Evolutionary conservation across 2,329 filamentous ascomycete species (phyloP).

Genomic region (Trichoderma sp.): DNA sequence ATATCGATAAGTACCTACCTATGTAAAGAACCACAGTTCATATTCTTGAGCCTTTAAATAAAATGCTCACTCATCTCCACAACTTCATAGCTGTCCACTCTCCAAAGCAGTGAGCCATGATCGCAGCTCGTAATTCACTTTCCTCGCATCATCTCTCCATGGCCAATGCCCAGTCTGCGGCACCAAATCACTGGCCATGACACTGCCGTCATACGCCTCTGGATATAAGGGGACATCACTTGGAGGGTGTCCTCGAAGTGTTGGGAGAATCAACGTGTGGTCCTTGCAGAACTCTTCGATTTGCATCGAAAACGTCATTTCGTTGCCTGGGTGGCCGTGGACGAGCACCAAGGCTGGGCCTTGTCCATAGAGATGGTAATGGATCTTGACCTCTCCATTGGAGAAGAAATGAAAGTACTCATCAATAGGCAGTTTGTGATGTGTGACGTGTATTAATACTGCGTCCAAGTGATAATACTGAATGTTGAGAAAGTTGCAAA

Average conservation of each 20-base stretch:
- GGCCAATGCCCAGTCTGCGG: neutral
- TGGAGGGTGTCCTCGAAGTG: neutral
- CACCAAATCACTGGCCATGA: neutral
- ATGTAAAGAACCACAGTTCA: too few species aligned
- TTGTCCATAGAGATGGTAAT: neutral
- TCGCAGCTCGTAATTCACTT: neutral
- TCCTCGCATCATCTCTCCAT: neutral
- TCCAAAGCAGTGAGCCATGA: neutral
- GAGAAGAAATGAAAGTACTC: neutral
- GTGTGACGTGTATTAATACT: neutral
- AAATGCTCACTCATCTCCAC: neutral
- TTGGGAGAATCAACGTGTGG: neutral
- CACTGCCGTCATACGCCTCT: neutral
- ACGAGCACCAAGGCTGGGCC: neutral
- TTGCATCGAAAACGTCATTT: neutral
- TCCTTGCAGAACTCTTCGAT: neutral
- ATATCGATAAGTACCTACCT: too few species aligned
- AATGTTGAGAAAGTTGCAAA: neutral
- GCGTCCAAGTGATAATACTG: neutral
- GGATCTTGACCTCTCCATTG: neutral
- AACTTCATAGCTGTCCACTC: neutral
- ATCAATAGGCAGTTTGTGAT: neutral
- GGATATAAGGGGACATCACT: neutral
- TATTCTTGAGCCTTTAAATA: neutral
- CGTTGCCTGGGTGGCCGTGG: neutral